A percentile compares a stretch with the other conserved stretches of the same genome.
These are phyloP conservation scores for Dendrocalamus latiflorus DNA, from an alignment of 202 grass and related monocot species.

Conservation along the genomic window DNA sequence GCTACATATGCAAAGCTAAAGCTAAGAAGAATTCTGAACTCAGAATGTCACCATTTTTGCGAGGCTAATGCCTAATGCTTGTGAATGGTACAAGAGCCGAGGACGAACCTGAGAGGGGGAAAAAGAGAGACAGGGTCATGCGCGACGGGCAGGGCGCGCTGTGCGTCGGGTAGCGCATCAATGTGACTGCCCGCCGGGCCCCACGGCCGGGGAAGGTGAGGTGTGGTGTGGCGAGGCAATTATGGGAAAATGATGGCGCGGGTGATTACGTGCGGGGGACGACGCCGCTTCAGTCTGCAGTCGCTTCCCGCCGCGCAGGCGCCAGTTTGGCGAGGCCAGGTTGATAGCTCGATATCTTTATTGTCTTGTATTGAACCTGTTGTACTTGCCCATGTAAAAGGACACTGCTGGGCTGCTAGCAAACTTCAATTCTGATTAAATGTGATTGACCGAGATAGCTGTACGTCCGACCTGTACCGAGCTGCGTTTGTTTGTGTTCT, in stretches of 20 bases:
- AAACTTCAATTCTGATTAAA: not conserved
- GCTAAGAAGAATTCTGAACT: not conserved
- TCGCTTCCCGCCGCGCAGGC: not conserved
- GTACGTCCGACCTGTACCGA: not conserved
- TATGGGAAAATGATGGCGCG: slow-evolving; percentile 58
- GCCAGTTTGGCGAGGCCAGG: slow-evolving; percentile 11
- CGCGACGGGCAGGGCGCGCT: slow-evolving; percentile 22
- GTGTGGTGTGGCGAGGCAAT: slow-evolving; percentile 16
- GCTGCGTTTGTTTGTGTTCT: not conserved
- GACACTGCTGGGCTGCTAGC: not conserved
- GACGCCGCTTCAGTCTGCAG: not conserved
- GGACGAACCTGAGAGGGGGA: not conserved
- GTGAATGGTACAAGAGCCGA: not conserved
- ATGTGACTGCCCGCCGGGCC: not conserved
- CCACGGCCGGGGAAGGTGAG: not conserved
- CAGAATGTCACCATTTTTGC: not conserved
- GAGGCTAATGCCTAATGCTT: not conserved
- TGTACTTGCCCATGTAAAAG: not conserved
- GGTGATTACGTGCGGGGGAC: slow-evolving; percentile 26
- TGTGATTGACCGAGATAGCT: not conserved
- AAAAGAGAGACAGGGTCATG: slow-evolving; percentile 25
- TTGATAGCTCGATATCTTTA: not conserved
- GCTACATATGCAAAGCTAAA: not conserved
- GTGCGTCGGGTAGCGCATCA: not conserved
- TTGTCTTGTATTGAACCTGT: not conserved